A percentile compares a stretch with the other conserved stretches of the same genome.
Conservation (phyloP, 2,329 filamentous ascomycete species). For the Fusarium piperis region DNA sequence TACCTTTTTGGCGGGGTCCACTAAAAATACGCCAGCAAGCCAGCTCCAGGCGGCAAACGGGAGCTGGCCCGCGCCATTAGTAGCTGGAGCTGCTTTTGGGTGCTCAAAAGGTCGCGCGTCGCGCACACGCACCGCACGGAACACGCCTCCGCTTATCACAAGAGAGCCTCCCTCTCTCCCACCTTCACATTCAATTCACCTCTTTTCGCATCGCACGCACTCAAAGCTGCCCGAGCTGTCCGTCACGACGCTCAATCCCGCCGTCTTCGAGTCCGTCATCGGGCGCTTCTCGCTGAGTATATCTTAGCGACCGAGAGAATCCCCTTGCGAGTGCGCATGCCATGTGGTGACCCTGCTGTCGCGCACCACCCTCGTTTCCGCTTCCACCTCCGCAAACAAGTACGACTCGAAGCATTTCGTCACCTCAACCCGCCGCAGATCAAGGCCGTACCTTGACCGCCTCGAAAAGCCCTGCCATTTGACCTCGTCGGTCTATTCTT, state of each 20-base stretch:
- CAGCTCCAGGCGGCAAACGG: not conserved
- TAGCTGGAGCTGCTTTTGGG: slow-evolving; percentile 8
- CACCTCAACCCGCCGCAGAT: slow-evolving; percentile 11
- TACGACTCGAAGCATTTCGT: slow-evolving; percentile 29
- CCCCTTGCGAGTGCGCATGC: slow-evolving; percentile 26
- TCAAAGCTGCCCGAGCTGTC: slow-evolving; percentile 12
- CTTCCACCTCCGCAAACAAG: slow-evolving; percentile 1
- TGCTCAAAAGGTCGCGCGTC: slow-evolving; percentile 30
- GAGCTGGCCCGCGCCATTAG: slow-evolving; percentile 13
- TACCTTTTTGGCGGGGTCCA: slow-evolving; percentile 19
- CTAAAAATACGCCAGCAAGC: not conserved
- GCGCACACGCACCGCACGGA: slow-evolving; percentile 31
- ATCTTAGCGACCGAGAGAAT: slow-evolving; percentile 1
- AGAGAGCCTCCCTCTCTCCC: slow-evolving; percentile 33
- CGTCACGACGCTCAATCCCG: slow-evolving; percentile 10
- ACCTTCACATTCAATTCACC: slow-evolving; percentile 12
- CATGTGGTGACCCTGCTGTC: slow-evolving; percentile 35
- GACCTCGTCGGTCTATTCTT: not conserved
- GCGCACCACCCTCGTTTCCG: slow-evolving; percentile 23
- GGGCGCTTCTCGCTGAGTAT: slow-evolving; percentile 5
- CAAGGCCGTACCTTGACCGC: not conserved
- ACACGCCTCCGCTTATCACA: slow-evolving; percentile 39
- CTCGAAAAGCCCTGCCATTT: not conserved
- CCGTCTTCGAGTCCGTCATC: slow-evolving; percentile 1
- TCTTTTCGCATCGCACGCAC: not conserved